Evolutionary conservation across 352 stramenopile genomes (phyloP), one percentile per base, ranked within the genome.

Genomic region (Phytophthora tubulina): DNA sequence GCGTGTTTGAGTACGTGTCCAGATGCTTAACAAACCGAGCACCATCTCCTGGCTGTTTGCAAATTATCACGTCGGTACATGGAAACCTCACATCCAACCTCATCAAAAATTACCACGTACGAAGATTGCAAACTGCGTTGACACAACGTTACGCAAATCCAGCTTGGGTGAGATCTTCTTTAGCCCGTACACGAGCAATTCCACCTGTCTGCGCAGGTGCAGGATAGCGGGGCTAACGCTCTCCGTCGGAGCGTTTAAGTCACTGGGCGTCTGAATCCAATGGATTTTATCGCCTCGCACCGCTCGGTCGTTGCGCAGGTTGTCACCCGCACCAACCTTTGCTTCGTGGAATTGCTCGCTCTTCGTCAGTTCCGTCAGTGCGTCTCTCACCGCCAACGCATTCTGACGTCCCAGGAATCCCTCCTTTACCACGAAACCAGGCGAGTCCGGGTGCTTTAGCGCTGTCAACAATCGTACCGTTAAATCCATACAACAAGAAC

Each of bases 61-160:
- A 64, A 10, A 61, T 13, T 31, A 17, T 45, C 49, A 56, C 39
- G n/a, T 72, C 27, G 67, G 44, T 33, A 42, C 38, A 46, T 17
- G 31, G 8, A 5, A 10, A 30, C 38, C 15, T n/a, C n/a, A n/a
- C 31, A 17, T 35, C 32, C n/a, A 38, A 30, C 15, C n/a, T 39
- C 33, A 42, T 11, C 49, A 8, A 15, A 42, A 60, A 6, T 51
- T 35, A 42, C 9, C 15, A 83, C 80, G 39, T 83, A 92, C 86
- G 77, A 94, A 94, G 35, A 94, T 78, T 14, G 87, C 85, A 33
- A 94, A 82, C 55, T 94, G 87, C 8, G 80, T 92, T 13, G 87
- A 94, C 46, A 85, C 88, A 35, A 91, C 53, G 61, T 93, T 92
- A 38, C 84, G 82, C 48, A 92, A 30, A 56, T 86, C 72, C n/a